Evolutionary conservation across 345 rosid species (phyloP), one percentile per base, ranked within the genome.

Genomic region (Arabis alpina): DNA sequence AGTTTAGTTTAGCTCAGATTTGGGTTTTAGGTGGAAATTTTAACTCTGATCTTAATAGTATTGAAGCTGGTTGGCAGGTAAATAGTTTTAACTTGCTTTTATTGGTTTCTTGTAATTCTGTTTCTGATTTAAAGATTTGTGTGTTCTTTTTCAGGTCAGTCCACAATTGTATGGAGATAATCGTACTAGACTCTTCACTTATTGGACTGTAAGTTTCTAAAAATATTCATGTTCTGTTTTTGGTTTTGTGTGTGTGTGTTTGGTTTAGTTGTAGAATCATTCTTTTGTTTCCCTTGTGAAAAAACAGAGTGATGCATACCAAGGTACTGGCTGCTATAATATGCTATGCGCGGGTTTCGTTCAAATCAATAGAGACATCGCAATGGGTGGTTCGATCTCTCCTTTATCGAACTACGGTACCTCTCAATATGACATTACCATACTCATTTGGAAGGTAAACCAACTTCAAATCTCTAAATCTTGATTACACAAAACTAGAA

Each of bases 31-130:
- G 93, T 72, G 88, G 93, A 19, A 79, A 86, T 47, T 93, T 93
- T 24, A 80, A 85, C 75, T 71, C 76, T 61, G 90, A 87, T 81
- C 89, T 87, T 58, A 87, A 85, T 57, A 87, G 90, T 68, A 87
- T 87, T 68, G 93, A 87, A 82, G 93, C 90, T 70, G 93, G 93
- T 10, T 87, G 90, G 93, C 93, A 87, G 93, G 84, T 80, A 56
- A 4, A 1, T 28, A 28, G 32, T 34, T 6, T 1, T 65, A 23
- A 4, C 47, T 11, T 58, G 8, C 15, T 19, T 19, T 19, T 19
- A 19, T 19, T 0, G 7, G 12, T 39, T 50, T 61, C 14, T 41
- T 4, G 8, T 7, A 6, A 7, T 25, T 61, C 42, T 16, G 44
- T 68, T 42, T 39, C 41, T 70, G 68, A 41, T 36, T 44, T 43